These are phyloP conservation scores for Sporothrix pseudoabietina DNA, from an alignment of 2,329 filamentous ascomycete genomes.

Conservation along the genomic window DNA sequence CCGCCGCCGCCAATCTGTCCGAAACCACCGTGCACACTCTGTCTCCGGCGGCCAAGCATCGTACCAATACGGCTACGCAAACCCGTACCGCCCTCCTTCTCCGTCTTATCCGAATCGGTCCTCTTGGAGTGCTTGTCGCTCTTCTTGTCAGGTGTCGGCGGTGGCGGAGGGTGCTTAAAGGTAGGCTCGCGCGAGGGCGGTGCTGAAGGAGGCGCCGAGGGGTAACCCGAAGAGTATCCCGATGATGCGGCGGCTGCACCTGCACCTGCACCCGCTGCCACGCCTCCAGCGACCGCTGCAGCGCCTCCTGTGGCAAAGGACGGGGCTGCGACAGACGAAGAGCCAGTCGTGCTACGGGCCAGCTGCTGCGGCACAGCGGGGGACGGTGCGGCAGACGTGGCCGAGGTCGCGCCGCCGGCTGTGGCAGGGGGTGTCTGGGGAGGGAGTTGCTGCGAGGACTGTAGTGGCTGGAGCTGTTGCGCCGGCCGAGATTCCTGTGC, in stretches of 20 bases:
- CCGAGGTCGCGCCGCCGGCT: neutral
- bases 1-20: constrained; percentile 57
- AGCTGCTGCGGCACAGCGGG: neutral
- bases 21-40: constrained; percentile 67
- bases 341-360: neutral
- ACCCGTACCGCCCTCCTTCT: constrained; percentile 40
- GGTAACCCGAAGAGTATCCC: neutral
- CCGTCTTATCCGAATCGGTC: neutral
- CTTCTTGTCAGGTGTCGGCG: constrained; percentile 1
- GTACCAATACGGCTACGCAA: constrained; percentile 67
- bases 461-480: constrained; percentile 5
- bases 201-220: neutral
- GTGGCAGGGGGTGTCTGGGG: constrained; percentile 16
- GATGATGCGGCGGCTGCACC: too few species aligned
- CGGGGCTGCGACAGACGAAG: neutral
- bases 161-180: neutral
- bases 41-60: constrained; percentile 65
- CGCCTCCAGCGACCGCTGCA: neutral
- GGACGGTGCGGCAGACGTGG: neutral
- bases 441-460: constrained; percentile 6
- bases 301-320: neutral
- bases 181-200: neutral
- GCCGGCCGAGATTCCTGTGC: neutral
- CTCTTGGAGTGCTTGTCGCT: neutral
- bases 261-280: too few species aligned